Conservation (phyloP, 148 eudicot species). For the Dianthus caryophyllus region DNA sequence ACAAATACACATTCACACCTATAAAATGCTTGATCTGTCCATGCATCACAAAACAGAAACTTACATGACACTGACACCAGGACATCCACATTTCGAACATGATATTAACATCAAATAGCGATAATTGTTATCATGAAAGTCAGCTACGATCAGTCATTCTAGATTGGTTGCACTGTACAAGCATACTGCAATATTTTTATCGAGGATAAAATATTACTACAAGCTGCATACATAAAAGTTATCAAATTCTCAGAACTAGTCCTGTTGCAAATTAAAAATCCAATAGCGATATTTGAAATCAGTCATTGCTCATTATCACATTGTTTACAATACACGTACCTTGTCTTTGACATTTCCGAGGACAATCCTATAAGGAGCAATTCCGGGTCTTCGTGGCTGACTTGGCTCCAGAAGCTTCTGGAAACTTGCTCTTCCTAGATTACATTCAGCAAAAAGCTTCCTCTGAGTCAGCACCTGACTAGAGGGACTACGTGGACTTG, state of each 20-base stretch:
- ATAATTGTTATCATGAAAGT: neutral
- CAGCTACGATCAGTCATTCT: neutral
- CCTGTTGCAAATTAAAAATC: neutral
- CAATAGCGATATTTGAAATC: neutral
- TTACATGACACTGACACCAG: neutral
- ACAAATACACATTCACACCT: neutral
- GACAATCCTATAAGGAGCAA: slow-evolving; percentile 80
- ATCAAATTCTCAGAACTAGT: neutral
- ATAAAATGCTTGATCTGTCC: neutral
- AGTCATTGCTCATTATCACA: neutral
- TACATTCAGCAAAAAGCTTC: slow-evolving; percentile 65
- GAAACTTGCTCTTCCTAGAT: slow-evolving; percentile 68
- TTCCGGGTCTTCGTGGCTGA: slow-evolving; percentile 52
- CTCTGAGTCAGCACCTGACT: slow-evolving; percentile 50
- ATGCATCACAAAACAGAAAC: neutral
- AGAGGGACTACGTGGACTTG: slow-evolving; percentile 31
- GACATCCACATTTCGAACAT: neutral
- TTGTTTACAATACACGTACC: slow-evolving; percentile 34
- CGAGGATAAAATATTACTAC: neutral
- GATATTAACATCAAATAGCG: neutral
- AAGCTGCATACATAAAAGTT: slow-evolving; percentile 1
- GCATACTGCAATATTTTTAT: neutral
- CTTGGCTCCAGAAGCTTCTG: slow-evolving; percentile 90
- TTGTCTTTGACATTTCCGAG: slow-evolving; percentile 80
- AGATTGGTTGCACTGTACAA: neutral